phyloP scores from a whole-genome alignment of 2,329 filamentous ascomycete species.

The Ceratocystis harringtonii region DNA sequence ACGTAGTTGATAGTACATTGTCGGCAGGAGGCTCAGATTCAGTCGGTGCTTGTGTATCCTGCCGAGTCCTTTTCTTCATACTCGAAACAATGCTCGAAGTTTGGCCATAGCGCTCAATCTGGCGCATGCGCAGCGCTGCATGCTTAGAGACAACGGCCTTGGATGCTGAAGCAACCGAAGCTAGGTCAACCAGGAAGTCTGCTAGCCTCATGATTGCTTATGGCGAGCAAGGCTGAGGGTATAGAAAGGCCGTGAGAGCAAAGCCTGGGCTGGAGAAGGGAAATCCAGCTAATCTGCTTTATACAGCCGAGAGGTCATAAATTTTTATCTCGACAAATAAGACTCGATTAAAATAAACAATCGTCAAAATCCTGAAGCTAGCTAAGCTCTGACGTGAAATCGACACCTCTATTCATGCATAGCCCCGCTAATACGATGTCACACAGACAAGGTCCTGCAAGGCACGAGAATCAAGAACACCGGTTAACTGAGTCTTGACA shows the following conservation, averaged over 20 bases:
- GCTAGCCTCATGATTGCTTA: conserved; percentile 39
- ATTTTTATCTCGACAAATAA: neutral
- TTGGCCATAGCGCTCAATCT: conserved; percentile 36
- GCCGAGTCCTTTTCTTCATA: conserved; percentile 22
- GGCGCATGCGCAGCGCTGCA: conserved; percentile 39
- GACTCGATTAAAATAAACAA: neutral
- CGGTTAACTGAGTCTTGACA: no score
- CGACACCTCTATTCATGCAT: neutral
- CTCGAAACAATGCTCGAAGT: conserved; percentile 31
- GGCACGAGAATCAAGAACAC: neutral
- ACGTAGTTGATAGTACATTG: neutral
- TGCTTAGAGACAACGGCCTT: conserved; percentile 51
- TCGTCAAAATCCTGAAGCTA: neutral
- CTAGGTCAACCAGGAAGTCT: conserved; percentile 53
- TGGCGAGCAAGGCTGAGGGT: neutral
- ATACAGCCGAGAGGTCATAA: neutral
- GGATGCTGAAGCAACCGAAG: conserved; percentile 54
- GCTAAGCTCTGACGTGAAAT: neutral
- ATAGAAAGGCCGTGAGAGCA: neutral
- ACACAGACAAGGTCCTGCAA: neutral
- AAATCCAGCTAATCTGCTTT: neutral
- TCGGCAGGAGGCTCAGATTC: neutral
- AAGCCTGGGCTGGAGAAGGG: neutral
- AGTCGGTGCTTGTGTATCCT: neutral
- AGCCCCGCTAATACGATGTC: neutral